phyloP scores from a whole-genome alignment of 1,139 yeast species.

The Hyphopichia fennica region DNA sequence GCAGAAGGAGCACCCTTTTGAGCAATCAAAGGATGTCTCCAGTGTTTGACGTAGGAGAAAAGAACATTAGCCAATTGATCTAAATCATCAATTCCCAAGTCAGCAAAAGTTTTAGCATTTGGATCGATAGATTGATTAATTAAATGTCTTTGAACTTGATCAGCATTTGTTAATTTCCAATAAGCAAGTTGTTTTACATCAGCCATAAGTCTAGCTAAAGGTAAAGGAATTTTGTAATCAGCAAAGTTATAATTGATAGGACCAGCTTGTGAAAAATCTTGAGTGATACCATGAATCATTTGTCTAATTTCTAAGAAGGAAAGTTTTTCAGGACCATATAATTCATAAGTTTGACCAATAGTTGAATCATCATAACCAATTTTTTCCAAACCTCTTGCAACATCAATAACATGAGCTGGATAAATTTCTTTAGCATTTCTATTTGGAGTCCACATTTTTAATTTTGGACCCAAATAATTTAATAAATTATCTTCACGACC shows the following conservation, averaged over 20 bases:
- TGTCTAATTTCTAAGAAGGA: conserved; percentile 67
- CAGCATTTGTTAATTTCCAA: conserved; percentile 73
- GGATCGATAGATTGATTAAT: conserved; percentile 67
- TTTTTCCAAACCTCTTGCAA: conserved; percentile 74
- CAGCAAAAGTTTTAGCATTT: conserved; percentile 63
- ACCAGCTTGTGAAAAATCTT: conserved; percentile 56
- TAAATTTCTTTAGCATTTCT: conserved; percentile 61
- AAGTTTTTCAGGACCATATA: conserved; percentile 70
- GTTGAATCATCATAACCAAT: conserved; percentile 84
- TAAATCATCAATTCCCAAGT: conserved; percentile 67
- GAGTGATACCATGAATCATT: conserved; percentile 66
- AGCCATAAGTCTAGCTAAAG: conserved; percentile 47
- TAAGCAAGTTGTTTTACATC: conserved; percentile 55
- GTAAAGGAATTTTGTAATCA: conserved; percentile 32
- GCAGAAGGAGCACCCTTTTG: conserved; percentile 46
- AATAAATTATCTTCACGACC: conserved; percentile 77
- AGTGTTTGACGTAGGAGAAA: conserved; percentile 60
- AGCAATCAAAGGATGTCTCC: conserved; percentile 54
- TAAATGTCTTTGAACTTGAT: conserved; percentile 74
- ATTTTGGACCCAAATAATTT: conserved; percentile 58
- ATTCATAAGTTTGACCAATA: conserved; percentile 72
- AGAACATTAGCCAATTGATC: conserved; percentile 69
- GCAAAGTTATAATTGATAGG: conserved; percentile 41
- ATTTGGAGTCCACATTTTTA: conserved; percentile 64
- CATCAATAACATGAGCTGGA: conserved; percentile 80